Evolutionary conservation across 2,329 filamentous ascomycete species (phyloP).

Genomic region (Chaetothyriales sp.): DNA sequence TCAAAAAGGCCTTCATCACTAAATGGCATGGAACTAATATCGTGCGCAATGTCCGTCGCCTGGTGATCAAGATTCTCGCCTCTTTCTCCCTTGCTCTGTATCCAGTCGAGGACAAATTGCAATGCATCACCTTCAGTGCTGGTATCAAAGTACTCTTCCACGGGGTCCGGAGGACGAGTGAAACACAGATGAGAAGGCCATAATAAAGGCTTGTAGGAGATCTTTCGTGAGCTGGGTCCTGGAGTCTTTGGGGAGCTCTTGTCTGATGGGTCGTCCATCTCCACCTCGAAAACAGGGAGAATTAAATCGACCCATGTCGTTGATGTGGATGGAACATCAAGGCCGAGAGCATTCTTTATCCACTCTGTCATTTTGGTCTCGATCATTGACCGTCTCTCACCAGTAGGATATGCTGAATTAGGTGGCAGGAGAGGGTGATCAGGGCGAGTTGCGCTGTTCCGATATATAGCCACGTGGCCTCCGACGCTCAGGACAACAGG

Average conservation of each 20-base stretch:
- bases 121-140: conserved; percentile 23
- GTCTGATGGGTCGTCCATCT: neutral
- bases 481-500: neutral
- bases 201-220: conserved; percentile 27
- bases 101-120: conserved; percentile 30
- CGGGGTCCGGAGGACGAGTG: conserved; percentile 12
- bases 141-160: conserved; percentile 2
- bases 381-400: neutral
- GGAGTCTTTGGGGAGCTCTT: neutral
- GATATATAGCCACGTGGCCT: neutral
- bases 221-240: conserved; percentile 1
- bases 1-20: conserved; percentile 14
- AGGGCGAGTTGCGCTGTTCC: neutral
- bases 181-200: conserved; percentile 33
- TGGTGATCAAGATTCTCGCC: neutral
- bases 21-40: conserved; percentile 12
- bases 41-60: conserved; percentile 1
- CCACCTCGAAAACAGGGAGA: neutral
- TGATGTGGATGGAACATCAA: neutral
- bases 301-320: neutral
- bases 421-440: neutral
- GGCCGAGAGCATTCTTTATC: neutral
- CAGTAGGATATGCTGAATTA: neutral
- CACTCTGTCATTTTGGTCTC: neutral
- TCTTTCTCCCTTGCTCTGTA: conserved; percentile 5